Percentiles rank a stretch among this genome's conserved stretches.
These are phyloP conservation scores for Amanita pallidorosea DNA, from an alignment of 768 basidiomycete genomes.

Conservation along the genomic window DNA sequence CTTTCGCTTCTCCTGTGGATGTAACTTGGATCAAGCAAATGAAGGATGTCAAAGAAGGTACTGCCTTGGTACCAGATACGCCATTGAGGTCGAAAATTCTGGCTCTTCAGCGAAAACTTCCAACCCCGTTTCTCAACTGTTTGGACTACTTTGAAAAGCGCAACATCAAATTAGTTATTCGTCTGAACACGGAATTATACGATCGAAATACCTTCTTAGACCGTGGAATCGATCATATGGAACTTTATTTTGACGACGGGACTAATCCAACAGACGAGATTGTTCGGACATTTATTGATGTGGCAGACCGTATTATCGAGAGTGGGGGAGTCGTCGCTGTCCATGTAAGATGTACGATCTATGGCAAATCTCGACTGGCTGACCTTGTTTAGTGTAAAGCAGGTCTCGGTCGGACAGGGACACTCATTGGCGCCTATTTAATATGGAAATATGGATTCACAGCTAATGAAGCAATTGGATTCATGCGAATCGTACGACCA, in stretches of 20 bases:
- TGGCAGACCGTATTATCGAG: slow-evolving; percentile 71
- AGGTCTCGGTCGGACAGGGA: slow-evolving; percentile 92
- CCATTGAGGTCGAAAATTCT: slow-evolving; percentile 24
- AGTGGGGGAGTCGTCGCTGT: slow-evolving; percentile 77
- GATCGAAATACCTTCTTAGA: slow-evolving; percentile 74
- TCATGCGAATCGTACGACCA: slow-evolving; percentile 96
- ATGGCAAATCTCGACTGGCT: slow-evolving; percentile 5
- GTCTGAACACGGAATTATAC: slow-evolving; percentile 89
- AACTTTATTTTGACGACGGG: slow-evolving; percentile 96
- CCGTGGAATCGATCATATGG: slow-evolving; percentile 79
- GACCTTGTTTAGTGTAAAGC: slow-evolving; percentile 71
- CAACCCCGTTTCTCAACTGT: slow-evolving; percentile 79
- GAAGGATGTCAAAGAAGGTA: slow-evolving; percentile 32
- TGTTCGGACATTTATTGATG: slow-evolving; percentile 81
- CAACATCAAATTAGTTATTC: slow-evolving; percentile 83
- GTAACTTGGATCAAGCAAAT: slow-evolving; percentile 67
- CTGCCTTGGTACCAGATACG: slow-evolving; percentile 14
- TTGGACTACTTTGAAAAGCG: slow-evolving; percentile 87
- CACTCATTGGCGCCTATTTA: slow-evolving; percentile 93
- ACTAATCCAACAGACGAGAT: slow-evolving; percentile 97
- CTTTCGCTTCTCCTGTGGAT: slow-evolving; percentile 90
- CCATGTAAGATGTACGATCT: slow-evolving; percentile 48
- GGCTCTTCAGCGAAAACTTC: slow-evolving; percentile 68
- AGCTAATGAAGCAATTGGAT: slow-evolving; percentile 90
- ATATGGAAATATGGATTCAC: slow-evolving; percentile 99